A percentile compares a stretch with the other conserved stretches of the same genome.
phyloP scores from a whole-genome alignment of 495 filamentous ascomycete genomes.

The Barbatosphaeria neglecta region DNA sequence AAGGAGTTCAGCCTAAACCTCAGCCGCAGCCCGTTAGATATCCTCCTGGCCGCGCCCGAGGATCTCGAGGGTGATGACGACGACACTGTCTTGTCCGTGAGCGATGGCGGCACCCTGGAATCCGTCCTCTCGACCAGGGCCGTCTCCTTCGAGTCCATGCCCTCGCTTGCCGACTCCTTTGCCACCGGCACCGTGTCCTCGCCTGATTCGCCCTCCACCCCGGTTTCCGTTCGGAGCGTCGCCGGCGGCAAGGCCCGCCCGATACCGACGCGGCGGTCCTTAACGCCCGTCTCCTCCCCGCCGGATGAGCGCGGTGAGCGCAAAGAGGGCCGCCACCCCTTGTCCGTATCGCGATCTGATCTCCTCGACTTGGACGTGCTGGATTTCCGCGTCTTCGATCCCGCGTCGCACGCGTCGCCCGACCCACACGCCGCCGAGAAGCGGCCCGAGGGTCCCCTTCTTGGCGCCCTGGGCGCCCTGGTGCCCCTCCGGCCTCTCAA shows the following conservation, averaged over 20 bases:
- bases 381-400: slow-evolving; percentile 34
- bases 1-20: slow-evolving; percentile 35
- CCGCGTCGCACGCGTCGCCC: background rate
- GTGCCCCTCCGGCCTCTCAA: slow-evolving; percentile 29
- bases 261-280: slow-evolving; percentile 27
- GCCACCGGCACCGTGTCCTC: slow-evolving; percentile 27
- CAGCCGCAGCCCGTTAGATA: slow-evolving; percentile 36
- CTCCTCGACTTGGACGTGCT: slow-evolving; percentile 26
- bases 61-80: slow-evolving; percentile 37
- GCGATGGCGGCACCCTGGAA: slow-evolving; percentile 28
- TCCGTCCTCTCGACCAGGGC: slow-evolving; percentile 31
- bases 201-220: slow-evolving; percentile 25
- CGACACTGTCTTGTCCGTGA: slow-evolving; percentile 14
- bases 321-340: too few species aligned
- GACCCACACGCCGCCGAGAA: background rate
- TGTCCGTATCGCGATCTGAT: slow-evolving; percentile 29
- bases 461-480: too few species aligned
- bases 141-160: slow-evolving; percentile 36
- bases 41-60: slow-evolving; percentile 44
- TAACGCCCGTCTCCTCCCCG: slow-evolving; percentile 32
- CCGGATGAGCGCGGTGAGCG: slow-evolving; percentile 23
- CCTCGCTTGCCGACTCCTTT: slow-evolving; percentile 31
- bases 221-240: slow-evolving; percentile 12
- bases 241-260: slow-evolving; percentile 19
- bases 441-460: slow-evolving; percentile 7